Percentiles rank a stretch among this genome's conserved stretches.
phyloP scores from a whole-genome alignment of 2,329 filamentous ascomycete species.

The Paraphaeosphaeria minitans region DNA sequence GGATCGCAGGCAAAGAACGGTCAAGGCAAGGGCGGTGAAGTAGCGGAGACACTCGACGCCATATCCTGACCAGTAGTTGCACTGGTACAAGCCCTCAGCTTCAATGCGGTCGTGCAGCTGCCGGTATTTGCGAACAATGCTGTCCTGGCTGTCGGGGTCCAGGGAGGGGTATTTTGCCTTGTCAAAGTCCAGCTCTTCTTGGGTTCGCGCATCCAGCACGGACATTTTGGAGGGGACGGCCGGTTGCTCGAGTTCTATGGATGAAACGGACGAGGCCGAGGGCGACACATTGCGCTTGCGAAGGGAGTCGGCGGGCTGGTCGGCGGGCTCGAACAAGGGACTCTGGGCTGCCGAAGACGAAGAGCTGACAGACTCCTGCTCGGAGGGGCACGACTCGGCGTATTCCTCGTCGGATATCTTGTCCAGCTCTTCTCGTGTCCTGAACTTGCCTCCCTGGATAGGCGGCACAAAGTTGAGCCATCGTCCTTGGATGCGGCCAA shows the following conservation, averaged over 20 bases:
- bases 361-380: conserved; percentile 33
- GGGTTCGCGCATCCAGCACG: conserved; percentile 74
- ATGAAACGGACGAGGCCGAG: conserved; percentile 64
- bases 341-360: conserved; percentile 62
- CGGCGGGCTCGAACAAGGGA: conserved; percentile 62
- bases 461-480: conserved; percentile 92
- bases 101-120: conserved; percentile 72
- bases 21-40: conserved; percentile 65
- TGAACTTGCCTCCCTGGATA: conserved; percentile 85
- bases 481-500: conserved; percentile 77
- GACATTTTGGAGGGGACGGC: conserved; percentile 54
- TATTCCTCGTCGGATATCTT: conserved; percentile 44
- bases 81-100: conserved; percentile 78
- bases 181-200: conserved; percentile 76
- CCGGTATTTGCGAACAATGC: conserved; percentile 82
- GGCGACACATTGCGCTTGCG: conserved; percentile 45
- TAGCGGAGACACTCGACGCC: conserved; percentile 77
- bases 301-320: conserved; percentile 41
- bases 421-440: conserved; percentile 53
- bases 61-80: conserved; percentile 77
- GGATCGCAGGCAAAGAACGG: conserved; percentile 55
- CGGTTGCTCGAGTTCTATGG: conserved; percentile 50
- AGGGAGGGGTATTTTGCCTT: conserved; percentile 79
- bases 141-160: conserved; percentile 73
- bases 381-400: conserved; percentile 24